A percentile compares a stretch with the other conserved stretches of the same genome.
Evolutionary conservation across 495 filamentous ascomycete genomes (phyloP).

Genomic region (Pseudoneurospora amorphoporcata): DNA sequence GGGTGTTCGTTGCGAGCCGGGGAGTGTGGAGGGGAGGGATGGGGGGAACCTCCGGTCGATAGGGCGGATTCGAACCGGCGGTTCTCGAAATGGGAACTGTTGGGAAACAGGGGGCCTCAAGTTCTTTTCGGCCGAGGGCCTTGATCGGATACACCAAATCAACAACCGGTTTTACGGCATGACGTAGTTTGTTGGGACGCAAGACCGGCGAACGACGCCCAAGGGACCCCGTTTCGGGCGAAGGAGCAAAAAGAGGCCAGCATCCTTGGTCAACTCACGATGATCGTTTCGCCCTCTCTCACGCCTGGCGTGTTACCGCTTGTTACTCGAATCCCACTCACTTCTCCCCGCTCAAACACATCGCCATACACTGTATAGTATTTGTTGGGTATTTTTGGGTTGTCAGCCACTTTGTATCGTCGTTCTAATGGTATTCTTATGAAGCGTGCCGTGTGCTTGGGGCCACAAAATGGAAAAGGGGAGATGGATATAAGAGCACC

Average conservation of each 20-base stretch:
- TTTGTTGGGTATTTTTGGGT: neutral
- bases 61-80: neutral
- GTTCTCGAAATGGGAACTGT: neutral
- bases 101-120: neutral
- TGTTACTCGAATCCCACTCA: neutral
- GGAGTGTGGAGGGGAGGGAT: neutral
- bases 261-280: neutral
- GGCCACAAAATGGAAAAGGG: neutral
- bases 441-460: neutral
- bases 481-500: neutral
- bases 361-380: neutral
- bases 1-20: neutral
- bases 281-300: neutral
- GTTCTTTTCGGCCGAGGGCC: neutral
- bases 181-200: neutral
- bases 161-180: neutral
- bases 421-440: neutral
- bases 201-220: neutral
- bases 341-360: neutral
- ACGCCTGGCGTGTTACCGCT: neutral
- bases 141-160: neutral
- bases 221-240: neutral
- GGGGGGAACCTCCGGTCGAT: neutral
- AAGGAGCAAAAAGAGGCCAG: neutral
- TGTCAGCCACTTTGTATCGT: neutral